Conservation (phyloP, 768 basidiomycete genomes). For the Lactarius hengduanensis region DNA sequence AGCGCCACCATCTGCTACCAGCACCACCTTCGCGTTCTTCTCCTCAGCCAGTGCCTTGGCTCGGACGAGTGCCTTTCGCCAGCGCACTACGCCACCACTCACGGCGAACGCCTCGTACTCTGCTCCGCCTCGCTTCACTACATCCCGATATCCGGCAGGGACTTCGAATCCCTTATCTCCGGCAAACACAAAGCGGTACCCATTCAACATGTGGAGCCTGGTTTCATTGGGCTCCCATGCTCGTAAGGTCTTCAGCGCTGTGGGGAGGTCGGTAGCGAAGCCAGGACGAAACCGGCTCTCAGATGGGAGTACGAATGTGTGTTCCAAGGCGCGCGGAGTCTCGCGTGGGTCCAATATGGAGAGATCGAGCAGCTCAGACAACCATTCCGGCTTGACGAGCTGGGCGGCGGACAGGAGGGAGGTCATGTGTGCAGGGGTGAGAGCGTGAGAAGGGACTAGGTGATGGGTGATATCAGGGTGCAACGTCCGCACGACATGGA, state of each 20-base stretch:
- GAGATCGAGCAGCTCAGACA: slow-evolving; percentile 55
- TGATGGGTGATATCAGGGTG: slow-evolving; percentile 60
- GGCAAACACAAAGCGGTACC: slow-evolving; percentile 58
- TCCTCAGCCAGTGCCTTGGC: slow-evolving; percentile 45
- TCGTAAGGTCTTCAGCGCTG: slow-evolving; percentile 49
- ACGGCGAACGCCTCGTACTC: slow-evolving; percentile 63
- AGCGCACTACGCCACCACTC: slow-evolving; percentile 46
- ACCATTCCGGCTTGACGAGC: slow-evolving; percentile 69
- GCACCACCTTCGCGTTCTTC: slow-evolving; percentile 37
- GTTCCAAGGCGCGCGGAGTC: slow-evolving; percentile 45
- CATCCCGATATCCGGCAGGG: slow-evolving; percentile 49
- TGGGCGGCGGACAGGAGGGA: slow-evolving; percentile 59
- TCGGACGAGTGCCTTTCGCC: slow-evolving; percentile 51
- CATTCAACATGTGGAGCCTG: slow-evolving; percentile 52
- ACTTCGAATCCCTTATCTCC: slow-evolving; percentile 54
- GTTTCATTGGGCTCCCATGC: slow-evolving; percentile 71
- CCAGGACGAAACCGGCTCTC: slow-evolving; percentile 57
- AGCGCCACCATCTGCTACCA: slow-evolving; percentile 50
- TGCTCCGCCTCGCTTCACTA: slow-evolving; percentile 57
- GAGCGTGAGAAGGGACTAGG: slow-evolving; percentile 49
- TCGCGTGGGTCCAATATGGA: slow-evolving; percentile 42
- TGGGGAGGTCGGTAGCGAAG: slow-evolving; percentile 51
- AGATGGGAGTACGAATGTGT: slow-evolving; percentile 49
- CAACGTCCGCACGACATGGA: slow-evolving; percentile 51
- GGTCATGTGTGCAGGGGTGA: slow-evolving; percentile 50